A percentile compares a stretch with the other conserved stretches of the same genome.
phyloP scores from a whole-genome alignment of 441 rosid species.

The Gossypium gossypioides region DNA sequence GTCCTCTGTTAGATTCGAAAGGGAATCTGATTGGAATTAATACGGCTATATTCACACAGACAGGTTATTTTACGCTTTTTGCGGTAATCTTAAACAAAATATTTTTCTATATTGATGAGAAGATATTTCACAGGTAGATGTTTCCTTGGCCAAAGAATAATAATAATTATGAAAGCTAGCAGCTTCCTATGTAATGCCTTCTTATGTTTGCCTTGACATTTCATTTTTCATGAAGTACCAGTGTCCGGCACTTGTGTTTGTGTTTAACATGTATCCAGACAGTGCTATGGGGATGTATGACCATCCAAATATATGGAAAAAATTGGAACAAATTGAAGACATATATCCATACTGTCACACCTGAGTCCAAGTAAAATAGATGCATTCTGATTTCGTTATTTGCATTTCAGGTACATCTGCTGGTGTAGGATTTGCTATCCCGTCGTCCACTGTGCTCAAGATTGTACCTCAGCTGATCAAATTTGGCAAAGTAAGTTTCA shows the following conservation, averaged over 20 bases:
- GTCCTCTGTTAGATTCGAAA: conserved; percentile 82
- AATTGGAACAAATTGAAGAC: background rate
- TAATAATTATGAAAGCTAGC: background rate
- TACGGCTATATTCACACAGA: conserved; percentile 83
- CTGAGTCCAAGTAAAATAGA: background rate
- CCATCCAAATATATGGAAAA: background rate
- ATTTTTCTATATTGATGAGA: background rate
- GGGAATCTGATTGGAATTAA: conserved; percentile 85
- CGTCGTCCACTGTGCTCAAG: conserved; percentile 75
- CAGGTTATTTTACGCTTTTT: conserved; percentile 34
- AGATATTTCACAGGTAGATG: background rate
- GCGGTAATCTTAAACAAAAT: background rate
- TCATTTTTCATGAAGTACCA: background rate
- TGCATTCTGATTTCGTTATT: conserved; percentile 3
- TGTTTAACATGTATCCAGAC: background rate
- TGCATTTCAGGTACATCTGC: conserved; percentile 69
- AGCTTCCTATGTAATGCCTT: background rate
- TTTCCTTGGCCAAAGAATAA: background rate
- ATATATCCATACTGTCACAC: background rate
- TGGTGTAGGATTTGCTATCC: conserved; percentile 94
- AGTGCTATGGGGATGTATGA: background rate
- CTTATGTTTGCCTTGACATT: background rate
- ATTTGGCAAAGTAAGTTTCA: conserved; percentile 61
- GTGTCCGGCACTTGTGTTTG: background rate
- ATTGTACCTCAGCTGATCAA: conserved; percentile 83